Base-by-base conservation (phyloP, 768 basidiomycete genomes). In the Rhodotorula sphaerocarpa region DNA sequence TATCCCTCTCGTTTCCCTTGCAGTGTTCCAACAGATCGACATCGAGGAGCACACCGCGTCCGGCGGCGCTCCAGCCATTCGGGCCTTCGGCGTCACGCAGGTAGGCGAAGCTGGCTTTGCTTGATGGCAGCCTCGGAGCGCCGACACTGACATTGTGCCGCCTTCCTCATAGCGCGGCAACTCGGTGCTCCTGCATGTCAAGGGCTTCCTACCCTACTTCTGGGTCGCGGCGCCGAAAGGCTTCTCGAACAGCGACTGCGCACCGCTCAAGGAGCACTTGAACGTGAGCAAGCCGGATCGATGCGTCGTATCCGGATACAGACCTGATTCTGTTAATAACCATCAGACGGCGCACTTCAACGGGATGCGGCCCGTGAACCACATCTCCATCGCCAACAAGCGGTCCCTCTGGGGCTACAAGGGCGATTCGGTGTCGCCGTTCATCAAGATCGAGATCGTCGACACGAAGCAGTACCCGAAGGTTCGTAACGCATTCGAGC, bases 11-110 rank as follows among this genome's bases (percentile, higher is more conserved):
- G 31, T 25, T 11, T 1, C 23, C 33, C 9, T 14, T 33, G 36
- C 63, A 65, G 62, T 61, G 28, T 97, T 97, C 71, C 95, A 99
- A 74, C 95, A 97, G 75, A 92, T 93, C 61, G 95, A 97, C 67
- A 80, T 97, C 12, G 90, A 93, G 67, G 81, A 85, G 59, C 80
- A 81, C 50, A 74, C 79, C 14, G 79, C 79, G 30, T 77, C 84
- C 18, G 76, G 76, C 7, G 80, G 81, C 36, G 70, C 83, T 21
- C 76, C 78, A 2, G 71, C 72, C 20, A 66, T 80, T 33, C 80
- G 90, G 53, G 83, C 96, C 79, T 97, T 85, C 74, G 95, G 95
- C 42, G 87, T 96, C 12, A 96, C 90, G 3, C 80, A 91, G 79
- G 90, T 87, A 54, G 44, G 75, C 7, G 56, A 36, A 12, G 23